phyloP scores from a whole-genome alignment of 176 grass and related monocot genomes.

The Olyra latifolia region DNA sequence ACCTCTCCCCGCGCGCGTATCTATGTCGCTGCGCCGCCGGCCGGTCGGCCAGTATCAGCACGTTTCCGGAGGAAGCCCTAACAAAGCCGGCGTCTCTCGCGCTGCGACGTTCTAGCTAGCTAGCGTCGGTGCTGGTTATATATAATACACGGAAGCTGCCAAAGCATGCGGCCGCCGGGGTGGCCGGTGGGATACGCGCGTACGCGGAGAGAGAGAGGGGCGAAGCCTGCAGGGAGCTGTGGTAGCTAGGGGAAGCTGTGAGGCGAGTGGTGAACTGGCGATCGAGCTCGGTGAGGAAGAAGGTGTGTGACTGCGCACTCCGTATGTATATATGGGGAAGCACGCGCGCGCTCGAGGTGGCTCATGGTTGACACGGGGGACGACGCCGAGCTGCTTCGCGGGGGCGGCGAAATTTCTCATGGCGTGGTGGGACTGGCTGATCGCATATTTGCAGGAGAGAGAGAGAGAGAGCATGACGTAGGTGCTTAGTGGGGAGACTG shows the following conservation, averaged over 20 bases:
- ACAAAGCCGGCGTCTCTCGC: background rate
- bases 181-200: background rate
- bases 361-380: slow-evolving; percentile 33
- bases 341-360: slow-evolving; percentile 29
- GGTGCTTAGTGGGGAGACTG: background rate
- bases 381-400: slow-evolving; percentile 21
- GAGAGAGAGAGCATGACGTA: background rate
- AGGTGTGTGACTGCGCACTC: slow-evolving; percentile 18
- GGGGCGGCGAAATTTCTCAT: slow-evolving; percentile 49
- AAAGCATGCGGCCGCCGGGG: background rate
- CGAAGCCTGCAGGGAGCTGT: background rate
- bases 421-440: slow-evolving; percentile 44
- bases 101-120: background rate
- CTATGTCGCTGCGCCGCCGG: background rate
- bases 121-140: background rate
- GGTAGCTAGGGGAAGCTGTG: background rate
- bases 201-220: background rate
- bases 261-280: background rate
- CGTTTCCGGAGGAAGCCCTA: background rate
- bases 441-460: background rate
- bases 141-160: background rate
- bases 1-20: background rate
- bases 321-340: slow-evolving; percentile 49
- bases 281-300: background rate
- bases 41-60: background rate